These are phyloP conservation scores for Syzygium aqueum DNA, from an alignment of 345 rosid species.

Conservation along the genomic window DNA sequence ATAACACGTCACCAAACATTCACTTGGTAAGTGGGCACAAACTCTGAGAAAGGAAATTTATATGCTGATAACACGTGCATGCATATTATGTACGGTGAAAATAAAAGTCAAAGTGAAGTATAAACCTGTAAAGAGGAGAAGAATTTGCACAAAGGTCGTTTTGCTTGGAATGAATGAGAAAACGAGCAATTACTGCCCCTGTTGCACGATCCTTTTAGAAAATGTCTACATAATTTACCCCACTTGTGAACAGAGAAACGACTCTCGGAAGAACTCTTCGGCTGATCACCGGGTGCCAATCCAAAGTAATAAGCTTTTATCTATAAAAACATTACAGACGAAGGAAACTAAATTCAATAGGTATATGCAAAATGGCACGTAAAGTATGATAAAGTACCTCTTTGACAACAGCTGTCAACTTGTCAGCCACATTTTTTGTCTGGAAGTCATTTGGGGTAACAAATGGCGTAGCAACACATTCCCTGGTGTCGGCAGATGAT, in stretches of 20 bases:
- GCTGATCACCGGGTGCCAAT: slow-evolving; percentile 9
- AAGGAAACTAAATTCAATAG: background rate
- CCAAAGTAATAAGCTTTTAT: slow-evolving; percentile 37
- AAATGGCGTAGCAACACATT: slow-evolving; percentile 67
- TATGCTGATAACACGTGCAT: background rate
- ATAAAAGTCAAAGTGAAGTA: background rate
- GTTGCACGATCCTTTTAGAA: slow-evolving; percentile 56
- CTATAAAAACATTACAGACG: slow-evolving; percentile 20
- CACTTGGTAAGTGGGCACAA: background rate
- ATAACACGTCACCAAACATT: background rate
- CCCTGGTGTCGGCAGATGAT: slow-evolving; percentile 16
- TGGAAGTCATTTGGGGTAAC: slow-evolving; percentile 47
- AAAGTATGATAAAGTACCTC: slow-evolving; percentile 43
- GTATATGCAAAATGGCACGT: background rate
- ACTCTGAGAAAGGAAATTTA: background rate
- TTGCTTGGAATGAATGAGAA: slow-evolving; percentile 60
- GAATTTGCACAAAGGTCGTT: slow-evolving; percentile 57
- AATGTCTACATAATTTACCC: slow-evolving; percentile 48
- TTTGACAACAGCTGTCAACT: slow-evolving; percentile 32
- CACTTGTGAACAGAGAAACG: slow-evolving; percentile 12
- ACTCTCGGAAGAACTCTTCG: slow-evolving; percentile 6
- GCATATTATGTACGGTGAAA: background rate
- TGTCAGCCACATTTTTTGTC: slow-evolving; percentile 33
- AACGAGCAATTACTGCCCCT: slow-evolving; percentile 54
- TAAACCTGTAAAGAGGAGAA: slow-evolving; percentile 61